Evolutionary conservation across 345 rosid species (phyloP), one percentile per base, ranked within the genome.

Genomic region (Adansonia digitata): DNA sequence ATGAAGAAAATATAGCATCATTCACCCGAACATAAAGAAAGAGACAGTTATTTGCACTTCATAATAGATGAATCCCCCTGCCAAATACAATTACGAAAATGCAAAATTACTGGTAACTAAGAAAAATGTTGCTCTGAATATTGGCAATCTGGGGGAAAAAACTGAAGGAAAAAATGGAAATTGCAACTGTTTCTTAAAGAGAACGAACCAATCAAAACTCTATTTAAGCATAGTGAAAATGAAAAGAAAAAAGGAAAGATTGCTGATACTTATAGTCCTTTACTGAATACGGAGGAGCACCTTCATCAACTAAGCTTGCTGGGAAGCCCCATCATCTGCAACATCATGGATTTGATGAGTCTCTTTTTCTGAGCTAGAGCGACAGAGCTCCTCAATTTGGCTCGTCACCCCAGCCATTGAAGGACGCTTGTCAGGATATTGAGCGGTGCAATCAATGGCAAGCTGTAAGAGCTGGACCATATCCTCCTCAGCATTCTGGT

Each of bases 381-480:
- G 87, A 60, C 88, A 79, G 17, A 88, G 84, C 77, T 85, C 89
- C 71, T 87, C 91, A 5, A 94, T 86, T 73, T 82, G 86, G 31
- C 80, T 72, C 0, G 88, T 83, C 73, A 89, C 92, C 64, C 89
- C 97, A 5, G 88, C 42, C 89, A 94, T 92, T 8, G 94, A 77
- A 20, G 97, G 98, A 43, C 98, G 93, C 67, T 78, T 84, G 67
- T 89, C 93, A 0, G 97, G 97, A 78, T 85, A 88, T 45, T 84
- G 97, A 35, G 90, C 88, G 0, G 97, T 90, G 56, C 98, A 94
- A 49, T 88, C 88, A 22, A 92, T 61, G 53, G 91, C 98, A 6
- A 94, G 63, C 9, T 59, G 63, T 59, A 59, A 59, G 37, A 59
- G 37, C 14, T 59, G 63, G 39, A 59, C 63, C 97, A 92, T 94